A percentile compares a stretch with the other conserved stretches of the same genome.
phyloP scores from a whole-genome alignment of 345 rosid genomes.

The Alliaria petiolata region DNA sequence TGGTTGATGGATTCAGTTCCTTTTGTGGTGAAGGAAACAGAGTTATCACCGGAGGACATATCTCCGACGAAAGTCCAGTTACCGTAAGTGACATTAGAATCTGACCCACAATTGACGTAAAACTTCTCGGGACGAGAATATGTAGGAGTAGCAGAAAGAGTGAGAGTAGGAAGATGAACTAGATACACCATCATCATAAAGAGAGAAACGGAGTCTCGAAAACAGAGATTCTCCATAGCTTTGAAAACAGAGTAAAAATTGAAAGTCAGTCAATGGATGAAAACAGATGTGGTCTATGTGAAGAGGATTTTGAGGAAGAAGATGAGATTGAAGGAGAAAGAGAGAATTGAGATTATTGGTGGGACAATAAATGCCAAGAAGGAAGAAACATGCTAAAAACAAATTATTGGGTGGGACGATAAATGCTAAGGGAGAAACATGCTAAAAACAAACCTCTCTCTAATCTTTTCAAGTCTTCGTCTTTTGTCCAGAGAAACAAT shows the following conservation, averaged over 20 bases:
- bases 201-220: not conserved
- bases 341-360: not conserved
- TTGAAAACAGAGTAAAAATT: not conserved
- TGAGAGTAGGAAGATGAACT: conserved; percentile 22
- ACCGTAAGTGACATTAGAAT: not conserved
- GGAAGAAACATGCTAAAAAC: too few species aligned
- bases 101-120: conserved; percentile 58
- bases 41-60: not conserved
- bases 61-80: conserved; percentile 37
- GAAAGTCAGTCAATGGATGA: not conserved
- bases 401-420: too few species aligned
- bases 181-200: not conserved
- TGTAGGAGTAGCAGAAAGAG: conserved; percentile 6
- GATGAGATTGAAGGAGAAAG: not conserved
- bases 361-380: not conserved
- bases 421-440: too few species aligned
- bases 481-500: not conserved
- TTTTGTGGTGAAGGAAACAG: conserved; percentile 13
- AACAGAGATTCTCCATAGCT: conserved; percentile 18
- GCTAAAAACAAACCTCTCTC: too few species aligned
- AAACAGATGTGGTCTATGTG: not conserved
- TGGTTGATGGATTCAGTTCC: not conserved
- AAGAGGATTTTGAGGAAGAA: not conserved
- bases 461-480: not conserved
- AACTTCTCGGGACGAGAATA: conserved; percentile 38